Percentiles rank a stretch among this genome's conserved stretches.
These are phyloP conservation scores for Candida hispaniensis DNA, from an alignment of 805 yeast genomes.

Conservation along the genomic window DNA sequence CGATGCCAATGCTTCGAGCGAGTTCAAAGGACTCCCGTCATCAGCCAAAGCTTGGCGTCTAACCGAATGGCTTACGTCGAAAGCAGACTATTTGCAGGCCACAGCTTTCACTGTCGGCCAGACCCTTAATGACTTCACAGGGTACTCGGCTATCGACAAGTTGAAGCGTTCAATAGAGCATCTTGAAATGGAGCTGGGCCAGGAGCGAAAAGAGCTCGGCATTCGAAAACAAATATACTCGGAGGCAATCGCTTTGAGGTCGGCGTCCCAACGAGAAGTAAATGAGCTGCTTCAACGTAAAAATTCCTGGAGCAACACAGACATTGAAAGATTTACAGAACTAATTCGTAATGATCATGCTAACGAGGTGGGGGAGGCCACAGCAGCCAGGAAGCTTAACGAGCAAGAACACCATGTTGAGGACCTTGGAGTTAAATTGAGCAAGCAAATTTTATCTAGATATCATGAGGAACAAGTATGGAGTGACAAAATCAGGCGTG, in stretches of 20 bases:
- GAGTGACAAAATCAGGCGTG: conserved; percentile 91
- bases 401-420: conserved; percentile 55
- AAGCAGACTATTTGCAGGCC: conserved; percentile 29
- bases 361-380: conserved; percentile 50
- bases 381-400: conserved; percentile 39
- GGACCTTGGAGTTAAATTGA: conserved; percentile 53
- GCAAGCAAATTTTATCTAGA: conserved; percentile 70
- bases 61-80: conserved; percentile 23
- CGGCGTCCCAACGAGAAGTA: conserved; percentile 68
- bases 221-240: conserved; percentile 42
- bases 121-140: conserved; percentile 82
- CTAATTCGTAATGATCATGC: conserved; percentile 72
- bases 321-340: conserved; percentile 74
- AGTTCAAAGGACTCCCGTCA: no score
- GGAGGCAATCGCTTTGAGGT: conserved; percentile 51
- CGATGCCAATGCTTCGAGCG: no score
- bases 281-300: conserved; percentile 82
- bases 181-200: conserved; percentile 42
- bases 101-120: conserved; percentile 32
- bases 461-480: conserved; percentile 97
- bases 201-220: conserved; percentile 40
- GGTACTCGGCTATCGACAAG: conserved; percentile 70
- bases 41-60: no score
- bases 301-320: conserved; percentile 66
- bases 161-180: conserved; percentile 51